Percentiles rank a stretch among this genome's conserved stretches.
Conservation (phyloP, 768 basidiomycete genomes). For the Agaricus blazei region DNA sequence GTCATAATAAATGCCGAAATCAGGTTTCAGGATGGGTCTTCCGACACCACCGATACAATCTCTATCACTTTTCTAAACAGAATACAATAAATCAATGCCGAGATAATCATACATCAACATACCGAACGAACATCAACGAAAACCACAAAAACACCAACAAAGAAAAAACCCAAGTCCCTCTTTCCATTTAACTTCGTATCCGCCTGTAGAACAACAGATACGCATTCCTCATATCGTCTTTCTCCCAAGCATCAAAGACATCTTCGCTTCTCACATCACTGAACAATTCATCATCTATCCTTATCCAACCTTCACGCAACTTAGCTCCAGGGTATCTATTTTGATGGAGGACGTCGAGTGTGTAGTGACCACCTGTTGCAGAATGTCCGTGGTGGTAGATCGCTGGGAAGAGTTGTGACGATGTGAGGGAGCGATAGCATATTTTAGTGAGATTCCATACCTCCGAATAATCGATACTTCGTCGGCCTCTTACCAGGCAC, state of each 20-base stretch:
- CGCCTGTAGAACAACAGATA: constrained; percentile 86
- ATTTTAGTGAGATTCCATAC: constrained; percentile 31
- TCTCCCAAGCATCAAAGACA: constrained; percentile 62
- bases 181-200: constrained; percentile 20
- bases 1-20: too few species aligned
- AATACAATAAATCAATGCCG: too few species aligned
- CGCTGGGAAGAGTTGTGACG: constrained; percentile 33
- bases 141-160: too few species aligned
- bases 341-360: constrained; percentile 81
- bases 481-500: constrained; percentile 41
- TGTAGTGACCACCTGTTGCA: constrained; percentile 94
- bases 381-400: constrained; percentile 92
- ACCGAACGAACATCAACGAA: too few species aligned
- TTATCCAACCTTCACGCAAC: constrained; percentile 74
- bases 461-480: constrained; percentile 81
- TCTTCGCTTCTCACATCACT: constrained; percentile 69
- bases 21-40: too few species aligned
- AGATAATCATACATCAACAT: too few species aligned
- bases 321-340: constrained; percentile 45
- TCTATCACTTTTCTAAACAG: too few species aligned
- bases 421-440: background rate
- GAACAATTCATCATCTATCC: constrained; percentile 90
- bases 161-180: too few species aligned
- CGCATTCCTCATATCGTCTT: constrained; percentile 56
- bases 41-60: too few species aligned